A percentile compares a stretch with the other conserved stretches of the same genome.
Evolutionary conservation across 163 green algal genomes (phyloP).

Genomic region (Picocystis sp.): DNA sequence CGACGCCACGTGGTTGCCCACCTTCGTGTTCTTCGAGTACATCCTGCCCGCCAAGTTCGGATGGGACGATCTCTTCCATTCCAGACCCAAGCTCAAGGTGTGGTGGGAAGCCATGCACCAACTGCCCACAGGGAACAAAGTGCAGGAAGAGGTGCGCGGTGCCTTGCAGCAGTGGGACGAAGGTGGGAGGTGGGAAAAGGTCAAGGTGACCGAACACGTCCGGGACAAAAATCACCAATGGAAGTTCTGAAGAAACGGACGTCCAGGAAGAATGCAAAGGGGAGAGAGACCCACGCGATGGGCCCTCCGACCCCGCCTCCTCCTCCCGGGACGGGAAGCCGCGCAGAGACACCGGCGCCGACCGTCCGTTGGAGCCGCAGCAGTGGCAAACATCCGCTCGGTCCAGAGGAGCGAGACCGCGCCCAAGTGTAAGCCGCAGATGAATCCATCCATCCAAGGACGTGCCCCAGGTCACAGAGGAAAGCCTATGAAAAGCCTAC

Average conservation of each 20-base stretch:
- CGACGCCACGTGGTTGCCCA: conserved; percentile 16
- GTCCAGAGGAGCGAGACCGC: no score
- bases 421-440: no score
- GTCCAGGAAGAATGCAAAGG: no score
- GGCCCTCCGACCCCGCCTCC: no score
- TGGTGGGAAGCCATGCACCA: conserved; percentile 9
- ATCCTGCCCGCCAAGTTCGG: conserved; percentile 15
- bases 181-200: conserved; percentile 11
- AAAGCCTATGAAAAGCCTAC: no score
- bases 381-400: no score
- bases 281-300: no score
- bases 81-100: conserved; percentile 2
- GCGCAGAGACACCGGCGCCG: no score
- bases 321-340: no score
- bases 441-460: no score
- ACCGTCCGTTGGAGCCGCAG: no score
- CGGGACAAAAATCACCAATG: conserved; percentile 11
- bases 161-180: conserved; percentile 14
- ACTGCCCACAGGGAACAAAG: conserved; percentile 1
- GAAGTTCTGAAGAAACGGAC: conserved; percentile 7
- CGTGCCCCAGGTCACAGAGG: no score
- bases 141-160: conserved; percentile 11
- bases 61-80: conserved; percentile 8
- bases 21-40: conserved; percentile 14
- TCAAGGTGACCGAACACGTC: conserved; percentile 10